Percentiles rank a stretch among this genome's conserved stretches.
Conservation (phyloP, 805 yeast genomes). For the Monosporozyma aerobia region DNA sequence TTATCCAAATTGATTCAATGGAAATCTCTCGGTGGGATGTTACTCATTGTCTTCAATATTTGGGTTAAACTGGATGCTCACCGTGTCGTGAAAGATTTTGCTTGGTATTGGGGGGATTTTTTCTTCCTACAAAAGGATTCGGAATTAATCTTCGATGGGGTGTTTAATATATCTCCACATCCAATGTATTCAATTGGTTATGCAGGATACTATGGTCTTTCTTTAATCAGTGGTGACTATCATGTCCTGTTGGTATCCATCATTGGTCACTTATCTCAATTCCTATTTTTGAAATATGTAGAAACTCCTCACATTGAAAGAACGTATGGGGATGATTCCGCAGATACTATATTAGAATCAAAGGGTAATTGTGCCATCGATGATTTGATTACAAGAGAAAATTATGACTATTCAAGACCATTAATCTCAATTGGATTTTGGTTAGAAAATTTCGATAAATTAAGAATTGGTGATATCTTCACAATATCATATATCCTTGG, state of each 20-base stretch:
- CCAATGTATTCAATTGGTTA: conserved; percentile 91
- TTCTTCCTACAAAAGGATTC: conserved; percentile 65
- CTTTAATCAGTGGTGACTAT: conserved; percentile 66
- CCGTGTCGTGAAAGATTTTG: conserved; percentile 78
- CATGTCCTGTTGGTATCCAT: conserved; percentile 60
- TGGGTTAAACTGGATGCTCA: conserved; percentile 88
- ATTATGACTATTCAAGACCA: conserved; percentile 42
- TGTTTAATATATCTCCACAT: conserved; percentile 82
- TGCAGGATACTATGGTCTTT: conserved; percentile 78
- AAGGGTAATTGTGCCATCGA: conserved; percentile 27
- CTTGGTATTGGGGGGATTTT: conserved; percentile 95
- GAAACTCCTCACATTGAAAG: conserved; percentile 84
- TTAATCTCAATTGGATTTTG: conserved; percentile 39
- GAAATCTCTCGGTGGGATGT: conserved; percentile 50
- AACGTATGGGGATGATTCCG: conserved; percentile 48
- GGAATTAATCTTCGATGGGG: conserved; percentile 77
- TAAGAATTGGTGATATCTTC: conserved; percentile 55
- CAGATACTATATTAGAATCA: conserved; percentile 31
- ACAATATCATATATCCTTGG: conserved; percentile 41
- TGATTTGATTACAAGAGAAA: conserved; percentile 30
- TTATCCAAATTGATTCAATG: conserved; percentile 35
- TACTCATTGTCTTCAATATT: conserved; percentile 59
- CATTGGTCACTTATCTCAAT: conserved; percentile 68
- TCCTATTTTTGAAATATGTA: conserved; percentile 61
- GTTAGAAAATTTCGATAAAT: conserved; percentile 50